Evolutionary conservation across 2,329 filamentous ascomycete genomes (phyloP).

Genomic region (Tetracladium maxilliforme): DNA sequence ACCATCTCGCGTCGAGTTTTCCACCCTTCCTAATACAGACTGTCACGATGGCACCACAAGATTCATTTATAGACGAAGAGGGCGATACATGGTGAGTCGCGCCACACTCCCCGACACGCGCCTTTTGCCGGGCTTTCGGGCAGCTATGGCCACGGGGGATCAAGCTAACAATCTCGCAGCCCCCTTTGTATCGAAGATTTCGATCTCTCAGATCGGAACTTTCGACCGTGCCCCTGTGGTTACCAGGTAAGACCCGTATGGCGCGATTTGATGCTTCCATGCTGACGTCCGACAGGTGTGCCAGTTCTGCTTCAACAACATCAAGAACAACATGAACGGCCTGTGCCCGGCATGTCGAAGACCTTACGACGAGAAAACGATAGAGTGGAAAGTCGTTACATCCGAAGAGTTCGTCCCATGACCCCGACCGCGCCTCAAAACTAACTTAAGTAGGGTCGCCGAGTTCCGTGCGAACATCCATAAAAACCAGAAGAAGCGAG

Average conservation of each 20-base stretch:
- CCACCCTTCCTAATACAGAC: no score
- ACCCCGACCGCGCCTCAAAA: background rate
- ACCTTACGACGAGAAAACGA: constrained; percentile 92
- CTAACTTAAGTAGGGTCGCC: constrained; percentile 39
- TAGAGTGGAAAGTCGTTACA: constrained; percentile 91
- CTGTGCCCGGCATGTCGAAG: constrained; percentile 94
- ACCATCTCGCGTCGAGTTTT: no score
- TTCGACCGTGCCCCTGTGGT: constrained; percentile 90
- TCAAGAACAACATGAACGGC: constrained; percentile 95
- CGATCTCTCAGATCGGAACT: constrained; percentile 93
- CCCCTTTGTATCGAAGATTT: constrained; percentile 98
- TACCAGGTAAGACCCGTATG: constrained; percentile 52
- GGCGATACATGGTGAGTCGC: constrained; percentile 46
- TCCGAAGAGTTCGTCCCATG: constrained; percentile 66
- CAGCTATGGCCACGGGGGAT: background rate
- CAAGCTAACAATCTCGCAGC: constrained; percentile 32
- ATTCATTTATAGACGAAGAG: constrained; percentile 58
- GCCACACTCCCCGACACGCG: constrained; percentile 2
- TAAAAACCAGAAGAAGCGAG: constrained; percentile 87
- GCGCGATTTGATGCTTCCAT: background rate
- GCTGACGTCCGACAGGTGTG: constrained; percentile 53
- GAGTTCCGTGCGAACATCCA: constrained; percentile 65
- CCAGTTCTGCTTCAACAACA: constrained; percentile 99
- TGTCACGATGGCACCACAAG: constrained; percentile 47
- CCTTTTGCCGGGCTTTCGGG: constrained; percentile 4